These are phyloP conservation scores for Boletus subparvulus DNA, from an alignment of 768 basidiomycete genomes.

Conservation along the genomic window DNA sequence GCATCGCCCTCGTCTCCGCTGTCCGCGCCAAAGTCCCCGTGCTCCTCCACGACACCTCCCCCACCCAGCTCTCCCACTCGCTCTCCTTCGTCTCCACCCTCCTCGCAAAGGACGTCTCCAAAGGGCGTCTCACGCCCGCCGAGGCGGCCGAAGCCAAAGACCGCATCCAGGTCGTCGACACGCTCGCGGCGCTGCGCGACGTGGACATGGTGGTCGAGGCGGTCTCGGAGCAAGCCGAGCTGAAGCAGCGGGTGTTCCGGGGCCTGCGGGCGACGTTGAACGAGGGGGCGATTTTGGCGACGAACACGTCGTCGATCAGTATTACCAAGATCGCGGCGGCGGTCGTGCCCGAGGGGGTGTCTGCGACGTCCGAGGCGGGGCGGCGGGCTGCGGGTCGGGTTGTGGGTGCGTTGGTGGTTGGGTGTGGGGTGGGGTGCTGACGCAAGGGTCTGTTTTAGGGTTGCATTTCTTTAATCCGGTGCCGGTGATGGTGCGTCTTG, in stretches of 20 bases:
- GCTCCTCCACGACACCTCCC: slow-evolving; percentile 77
- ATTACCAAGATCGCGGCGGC: slow-evolving; percentile 91
- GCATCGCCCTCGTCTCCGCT: slow-evolving; percentile 86
- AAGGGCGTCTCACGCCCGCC: slow-evolving; percentile 67
- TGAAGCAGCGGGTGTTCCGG: slow-evolving; percentile 80
- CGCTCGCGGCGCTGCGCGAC: slow-evolving; percentile 63
- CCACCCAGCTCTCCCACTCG: slow-evolving; percentile 71
- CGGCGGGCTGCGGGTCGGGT: slow-evolving; percentile 68
- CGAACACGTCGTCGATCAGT: slow-evolving; percentile 93
- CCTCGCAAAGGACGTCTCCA: slow-evolving; percentile 84
- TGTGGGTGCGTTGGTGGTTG: slow-evolving; percentile 55
- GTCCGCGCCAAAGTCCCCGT: slow-evolving; percentile 85
- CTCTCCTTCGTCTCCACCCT: slow-evolving; percentile 76
- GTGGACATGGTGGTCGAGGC: slow-evolving; percentile 95
- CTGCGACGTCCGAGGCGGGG: slow-evolving; percentile 61
- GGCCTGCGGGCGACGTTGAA: slow-evolving; percentile 65
- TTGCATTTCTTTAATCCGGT: slow-evolving; percentile 97
- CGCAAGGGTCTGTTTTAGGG: slow-evolving; percentile 40
- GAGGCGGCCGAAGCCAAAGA: slow-evolving; percentile 74
- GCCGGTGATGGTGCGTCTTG: slow-evolving; percentile 78
- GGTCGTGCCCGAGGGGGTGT: slow-evolving; percentile 58
- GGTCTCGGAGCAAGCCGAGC: slow-evolving; percentile 75
- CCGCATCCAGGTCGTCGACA: slow-evolving; percentile 62
- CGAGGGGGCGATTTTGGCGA: slow-evolving; percentile 78
- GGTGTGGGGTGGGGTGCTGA: background rate